These are phyloP conservation scores for Solanum peruvianum DNA, from an alignment of 257 asterid genomes.

Conservation along the genomic window DNA sequence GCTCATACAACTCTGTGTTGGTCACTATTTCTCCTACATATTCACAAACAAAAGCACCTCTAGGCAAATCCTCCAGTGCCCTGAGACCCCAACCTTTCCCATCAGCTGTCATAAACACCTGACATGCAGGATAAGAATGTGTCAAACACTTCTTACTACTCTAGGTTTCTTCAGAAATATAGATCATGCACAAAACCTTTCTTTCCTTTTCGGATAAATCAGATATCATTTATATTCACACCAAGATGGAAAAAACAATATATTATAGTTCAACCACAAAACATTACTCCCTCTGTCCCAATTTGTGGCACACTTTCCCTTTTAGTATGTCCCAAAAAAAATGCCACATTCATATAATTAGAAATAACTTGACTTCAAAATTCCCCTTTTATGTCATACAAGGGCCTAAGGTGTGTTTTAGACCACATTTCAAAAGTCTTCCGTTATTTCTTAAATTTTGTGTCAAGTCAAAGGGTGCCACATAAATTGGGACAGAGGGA, in stretches of 20 bases:
- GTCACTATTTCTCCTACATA: constrained; percentile 61
- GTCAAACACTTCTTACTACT: not conserved
- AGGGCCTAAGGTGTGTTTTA: not conserved
- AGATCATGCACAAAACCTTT: not conserved
- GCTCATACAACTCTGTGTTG: constrained; percentile 44
- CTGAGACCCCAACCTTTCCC: constrained; percentile 88
- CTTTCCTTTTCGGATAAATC: not conserved
- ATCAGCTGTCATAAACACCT: constrained; percentile 49
- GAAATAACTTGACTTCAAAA: not conserved
- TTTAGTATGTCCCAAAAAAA: not conserved
- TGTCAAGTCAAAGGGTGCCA: not conserved
- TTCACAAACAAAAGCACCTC: constrained; percentile 67
- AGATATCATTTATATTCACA: not conserved
- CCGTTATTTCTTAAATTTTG: not conserved
- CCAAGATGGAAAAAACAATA: not conserved
- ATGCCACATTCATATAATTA: not conserved
- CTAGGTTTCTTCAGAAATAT: not conserved
- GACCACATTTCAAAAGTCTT: not conserved
- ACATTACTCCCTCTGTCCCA: not conserved
- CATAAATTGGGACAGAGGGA: not conserved
- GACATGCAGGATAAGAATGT: not conserved
- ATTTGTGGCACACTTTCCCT: not conserved
- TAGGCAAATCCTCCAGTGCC: constrained; percentile 57
- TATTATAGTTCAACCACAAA: not conserved
- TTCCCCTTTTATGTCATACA: not conserved